Evolutionary conservation across 768 basidiomycete genomes (phyloP).

Genomic region (Hericium rajendrae): DNA sequence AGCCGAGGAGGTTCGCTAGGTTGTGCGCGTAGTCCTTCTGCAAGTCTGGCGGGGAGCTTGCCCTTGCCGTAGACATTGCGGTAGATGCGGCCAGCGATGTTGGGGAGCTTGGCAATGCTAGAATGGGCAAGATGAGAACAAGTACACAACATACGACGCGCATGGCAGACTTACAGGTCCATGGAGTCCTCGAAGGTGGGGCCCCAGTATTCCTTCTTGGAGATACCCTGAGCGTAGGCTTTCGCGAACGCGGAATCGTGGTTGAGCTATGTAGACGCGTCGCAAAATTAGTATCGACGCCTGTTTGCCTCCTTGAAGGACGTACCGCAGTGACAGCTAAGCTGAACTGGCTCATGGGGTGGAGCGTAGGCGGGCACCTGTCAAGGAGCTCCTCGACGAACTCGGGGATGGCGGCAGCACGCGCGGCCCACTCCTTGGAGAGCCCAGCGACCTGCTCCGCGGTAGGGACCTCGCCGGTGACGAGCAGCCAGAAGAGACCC

Average conservation of each 20-base stretch:
- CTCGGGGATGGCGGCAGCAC: conserved; percentile 77
- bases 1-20: conserved; percentile 83
- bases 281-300: background rate
- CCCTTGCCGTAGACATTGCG: conserved; percentile 82
- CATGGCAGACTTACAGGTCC: conserved; percentile 52
- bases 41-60: conserved; percentile 75
- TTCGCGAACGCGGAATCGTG: conserved; percentile 96
- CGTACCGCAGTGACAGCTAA: conserved; percentile 85
- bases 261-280: conserved; percentile 46
- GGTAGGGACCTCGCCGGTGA: conserved; percentile 93
- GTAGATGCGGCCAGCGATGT: conserved; percentile 90
- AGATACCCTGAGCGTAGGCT: conserved; percentile 84
- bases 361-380: conserved; percentile 84
- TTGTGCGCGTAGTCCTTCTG: conserved; percentile 86
- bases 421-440: conserved; percentile 91
- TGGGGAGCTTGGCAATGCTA: conserved; percentile 93
- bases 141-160: background rate
- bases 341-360: conserved; percentile 98
- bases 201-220: conserved; percentile 96
- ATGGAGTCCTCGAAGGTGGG: conserved; percentile 85
- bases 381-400: conserved; percentile 97
- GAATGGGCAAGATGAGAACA: background rate
- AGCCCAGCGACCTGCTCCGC: conserved; percentile 79
- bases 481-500: conserved; percentile 88
- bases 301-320: background rate